Conservation (phyloP, 1,139 yeast genomes). For the Entelexis paramagnoliae region DNA sequence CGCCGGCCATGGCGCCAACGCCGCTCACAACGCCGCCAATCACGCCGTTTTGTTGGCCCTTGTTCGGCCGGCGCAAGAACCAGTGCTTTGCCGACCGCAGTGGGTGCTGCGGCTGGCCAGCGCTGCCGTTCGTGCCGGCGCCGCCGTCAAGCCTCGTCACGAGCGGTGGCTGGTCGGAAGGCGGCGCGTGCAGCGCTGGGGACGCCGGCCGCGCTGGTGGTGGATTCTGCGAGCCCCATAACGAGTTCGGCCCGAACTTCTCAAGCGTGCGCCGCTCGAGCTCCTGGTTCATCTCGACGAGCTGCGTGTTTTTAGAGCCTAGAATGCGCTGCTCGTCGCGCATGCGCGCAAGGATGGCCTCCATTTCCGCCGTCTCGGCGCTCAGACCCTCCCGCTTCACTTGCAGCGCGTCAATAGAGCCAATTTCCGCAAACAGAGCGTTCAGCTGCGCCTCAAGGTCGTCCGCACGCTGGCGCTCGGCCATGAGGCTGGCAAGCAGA, state of each 20-base stretch:
- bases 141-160: slow-evolving; percentile 15
- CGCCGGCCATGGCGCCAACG: slow-evolving; percentile 4
- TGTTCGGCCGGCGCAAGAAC: slow-evolving; percentile 17
- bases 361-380: slow-evolving; percentile 29
- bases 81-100: slow-evolving; percentile 18
- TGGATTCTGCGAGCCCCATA: slow-evolving; percentile 21
- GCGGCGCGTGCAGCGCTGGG: not conserved
- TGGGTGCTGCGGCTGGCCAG: slow-evolving; percentile 9
- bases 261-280: slow-evolving; percentile 32
- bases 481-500: slow-evolving; percentile 4
- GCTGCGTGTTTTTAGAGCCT: slow-evolving; percentile 31
- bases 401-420: slow-evolving; percentile 25
- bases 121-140: not conserved
- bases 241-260: slow-evolving; percentile 28
- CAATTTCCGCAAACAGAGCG: slow-evolving; percentile 30
- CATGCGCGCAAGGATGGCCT: slow-evolving; percentile 26
- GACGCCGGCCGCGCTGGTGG: not conserved
- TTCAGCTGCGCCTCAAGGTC: slow-evolving; percentile 26
- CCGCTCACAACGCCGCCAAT: slow-evolving; percentile 2
- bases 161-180: slow-evolving; percentile 10
- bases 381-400: slow-evolving; percentile 29
- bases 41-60: slow-evolving; percentile 2
- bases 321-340: slow-evolving; percentile 31
- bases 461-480: slow-evolving; percentile 15
- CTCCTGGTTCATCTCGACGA: slow-evolving; percentile 34